Base-by-base conservation (phyloP, 208 protist genomes). In the Trypanosoma theileri region DNA sequence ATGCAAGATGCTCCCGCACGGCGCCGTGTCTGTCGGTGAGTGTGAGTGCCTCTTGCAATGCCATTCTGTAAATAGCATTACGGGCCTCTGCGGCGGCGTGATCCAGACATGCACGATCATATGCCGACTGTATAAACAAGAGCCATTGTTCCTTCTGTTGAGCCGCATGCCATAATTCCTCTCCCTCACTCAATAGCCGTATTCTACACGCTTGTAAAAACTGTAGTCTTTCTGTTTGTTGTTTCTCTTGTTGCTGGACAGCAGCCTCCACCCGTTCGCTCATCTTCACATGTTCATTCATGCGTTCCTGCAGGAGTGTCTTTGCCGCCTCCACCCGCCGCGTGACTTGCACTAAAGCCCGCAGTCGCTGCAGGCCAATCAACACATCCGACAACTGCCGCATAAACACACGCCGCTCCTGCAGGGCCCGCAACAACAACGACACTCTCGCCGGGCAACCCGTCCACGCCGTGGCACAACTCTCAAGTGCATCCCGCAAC, bases 361-460 rank as follows among this genome's bases (percentile, higher is more conserved):
- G 45, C 21, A 66, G 41, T 14, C 70, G 70, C 10, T 40, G 35
- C 13, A 75, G 42, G 6, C 6, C 45, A 22, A 11, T 64, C 4
- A 75, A 11, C 42, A 81, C 60, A 51, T 67, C 67, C 0, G 26
- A 6, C 13, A 71, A 26, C 48, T 78, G 74, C 28, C 60, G 50
- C 54, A 45, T 42, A 28, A 82, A 66, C 3, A 40, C 64, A 57
- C 50, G 54, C 45, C 83, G 81, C 61, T 82, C 77, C 54, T 85
- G 77, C 45, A 90, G 64, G 4, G 81, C 80, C 6, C 81, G 79
- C 1, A 86, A 21, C 17, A 89, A 28, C 19, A 79, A 55, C 1
- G 81, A 77, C 11, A 85, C 72, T 26, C 66, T 61, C 13, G 76
- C 61, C 2, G 85, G 81, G 53, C 77, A 80, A 12, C 81, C 79